phyloP scores from a whole-genome alignment of 148 eudicot genomes.

The Chenopodium berlandieri region DNA sequence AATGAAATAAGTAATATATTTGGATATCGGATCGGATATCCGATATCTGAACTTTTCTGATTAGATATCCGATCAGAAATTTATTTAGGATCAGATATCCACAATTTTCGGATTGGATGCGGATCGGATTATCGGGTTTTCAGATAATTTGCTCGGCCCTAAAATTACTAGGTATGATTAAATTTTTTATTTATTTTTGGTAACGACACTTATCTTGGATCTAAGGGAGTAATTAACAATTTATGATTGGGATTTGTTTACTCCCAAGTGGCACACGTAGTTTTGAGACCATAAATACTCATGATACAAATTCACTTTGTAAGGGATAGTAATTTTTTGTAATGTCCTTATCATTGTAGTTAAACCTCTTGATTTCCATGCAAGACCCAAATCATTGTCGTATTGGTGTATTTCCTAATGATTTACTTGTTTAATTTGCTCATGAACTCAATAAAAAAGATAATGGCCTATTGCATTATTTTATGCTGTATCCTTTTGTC shows the following conservation, averaged over 20 bases:
- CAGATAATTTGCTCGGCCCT: too few relatives aligned
- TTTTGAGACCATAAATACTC: not conserved
- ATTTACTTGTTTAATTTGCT: conserved; percentile 4
- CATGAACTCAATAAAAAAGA: not conserved
- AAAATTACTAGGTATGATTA: too few relatives aligned
- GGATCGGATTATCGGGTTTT: too few relatives aligned
- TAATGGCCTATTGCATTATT: not conserved
- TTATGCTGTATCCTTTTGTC: not conserved
- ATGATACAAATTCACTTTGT: not conserved
- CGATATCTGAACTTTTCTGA: too few relatives aligned
- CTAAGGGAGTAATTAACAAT: not conserved
- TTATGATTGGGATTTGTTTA: not conserved
- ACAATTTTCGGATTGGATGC: too few relatives aligned
- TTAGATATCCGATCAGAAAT: too few relatives aligned
- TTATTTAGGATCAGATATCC: too few relatives aligned
- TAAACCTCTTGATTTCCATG: conserved; percentile 1
- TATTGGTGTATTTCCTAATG: not conserved
- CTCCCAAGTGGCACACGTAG: not conserved
- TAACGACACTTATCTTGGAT: not conserved
- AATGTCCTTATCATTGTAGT: not conserved
- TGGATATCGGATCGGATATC: too few relatives aligned
- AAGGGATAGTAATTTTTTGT: not conserved
- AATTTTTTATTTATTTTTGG: too few relatives aligned
- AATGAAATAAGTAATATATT: too few relatives aligned
- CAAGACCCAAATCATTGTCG: not conserved